Percentiles rank a stretch among this genome's conserved stretches.
These are phyloP conservation scores for Solanum chaucha DNA, from an alignment of 257 asterid genomes.

Conservation along the genomic window DNA sequence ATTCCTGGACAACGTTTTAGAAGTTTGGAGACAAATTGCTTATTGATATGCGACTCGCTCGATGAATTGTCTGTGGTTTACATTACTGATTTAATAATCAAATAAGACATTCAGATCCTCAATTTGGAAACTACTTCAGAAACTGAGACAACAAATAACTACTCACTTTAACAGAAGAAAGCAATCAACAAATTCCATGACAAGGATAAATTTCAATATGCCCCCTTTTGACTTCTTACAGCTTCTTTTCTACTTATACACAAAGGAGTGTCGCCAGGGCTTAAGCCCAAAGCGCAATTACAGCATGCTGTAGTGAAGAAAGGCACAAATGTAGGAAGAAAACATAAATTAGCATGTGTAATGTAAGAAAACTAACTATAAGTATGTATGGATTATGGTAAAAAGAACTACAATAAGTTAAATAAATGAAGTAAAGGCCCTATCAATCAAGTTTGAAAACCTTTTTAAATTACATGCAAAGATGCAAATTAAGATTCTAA, in stretches of 20 bases:
- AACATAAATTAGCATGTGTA: neutral
- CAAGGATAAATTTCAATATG: neutral
- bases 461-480: neutral
- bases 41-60: neutral
- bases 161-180: neutral
- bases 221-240: neutral
- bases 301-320: neutral
- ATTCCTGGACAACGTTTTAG: neutral
- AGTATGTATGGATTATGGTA: neutral
- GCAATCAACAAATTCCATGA: neutral
- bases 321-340: neutral
- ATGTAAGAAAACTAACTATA: neutral
- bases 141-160: neutral
- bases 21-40: neutral
- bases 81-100: neutral
- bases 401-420: neutral
- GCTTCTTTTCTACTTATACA: neutral
- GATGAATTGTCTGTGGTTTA: neutral
- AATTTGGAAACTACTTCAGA: neutral
- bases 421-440: neutral
- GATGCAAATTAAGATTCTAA: neutral
- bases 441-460: neutral
- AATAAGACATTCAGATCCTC: neutral
- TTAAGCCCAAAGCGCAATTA: neutral
- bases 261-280: neutral